Percentiles rank a stretch among this genome's conserved stretches.
These are phyloP conservation scores for Trypanosomatidae sp. DNA, from an alignment of 208 protist genomes.

Conservation along the genomic window DNA sequence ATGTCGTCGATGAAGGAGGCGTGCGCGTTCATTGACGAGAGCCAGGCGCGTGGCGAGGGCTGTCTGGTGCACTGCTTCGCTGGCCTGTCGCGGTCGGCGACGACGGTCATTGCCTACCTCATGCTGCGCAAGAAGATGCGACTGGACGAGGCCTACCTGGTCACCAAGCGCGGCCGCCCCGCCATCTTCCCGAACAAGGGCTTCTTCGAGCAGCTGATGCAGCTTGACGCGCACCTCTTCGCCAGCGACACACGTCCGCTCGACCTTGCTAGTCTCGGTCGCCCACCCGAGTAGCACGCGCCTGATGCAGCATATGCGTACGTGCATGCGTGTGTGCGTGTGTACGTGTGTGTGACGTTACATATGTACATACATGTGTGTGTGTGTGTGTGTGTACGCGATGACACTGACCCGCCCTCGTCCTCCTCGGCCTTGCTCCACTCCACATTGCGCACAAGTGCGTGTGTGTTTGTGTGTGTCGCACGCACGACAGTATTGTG, in stretches of 20 bases:
- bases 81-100: conserved; percentile 80
- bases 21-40: conserved; percentile 67
- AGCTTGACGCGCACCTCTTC: conserved; percentile 51
- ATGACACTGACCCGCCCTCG: too few species aligned
- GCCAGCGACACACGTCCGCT: conserved; percentile 28
- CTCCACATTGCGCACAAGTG: too few species aligned
- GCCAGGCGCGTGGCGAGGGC: conserved; percentile 21
- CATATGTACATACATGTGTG: too few species aligned
- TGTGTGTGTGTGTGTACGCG: too few species aligned
- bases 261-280: conserved; percentile 29
- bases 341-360: too few species aligned
- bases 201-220: conserved; percentile 66
- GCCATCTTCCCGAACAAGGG: conserved; percentile 75
- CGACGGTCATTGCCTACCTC: conserved; percentile 79
- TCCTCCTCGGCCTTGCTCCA: too few species aligned
- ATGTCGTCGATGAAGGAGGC: conserved; percentile 57
- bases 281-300: conserved; percentile 8
- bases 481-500: too few species aligned
- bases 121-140: conserved; percentile 80
- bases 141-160: conserved; percentile 69
- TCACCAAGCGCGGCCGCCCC: conserved; percentile 54
- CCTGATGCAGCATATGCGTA: too few species aligned
- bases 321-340: too few species aligned
- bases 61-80: conserved; percentile 88
- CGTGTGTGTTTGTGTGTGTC: too few species aligned